phyloP scores from a whole-genome alignment of 192 early-diverging fungal species.

The Podila verticillata region DNA sequence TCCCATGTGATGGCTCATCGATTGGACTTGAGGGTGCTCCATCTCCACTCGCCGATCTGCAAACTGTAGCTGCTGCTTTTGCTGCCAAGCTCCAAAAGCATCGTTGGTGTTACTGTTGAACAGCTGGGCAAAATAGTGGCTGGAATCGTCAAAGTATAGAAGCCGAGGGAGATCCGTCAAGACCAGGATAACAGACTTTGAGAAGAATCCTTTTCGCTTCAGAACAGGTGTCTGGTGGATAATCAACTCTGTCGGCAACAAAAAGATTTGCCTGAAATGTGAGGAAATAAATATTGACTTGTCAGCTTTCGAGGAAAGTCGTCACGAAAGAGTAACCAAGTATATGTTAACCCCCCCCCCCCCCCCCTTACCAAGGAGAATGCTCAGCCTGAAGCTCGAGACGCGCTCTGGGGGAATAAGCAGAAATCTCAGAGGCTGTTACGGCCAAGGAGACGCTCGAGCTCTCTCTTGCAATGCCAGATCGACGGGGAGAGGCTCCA shows the following conservation, averaged over 20 bases:
- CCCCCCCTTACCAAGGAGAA: conserved; percentile 24
- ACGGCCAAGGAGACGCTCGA: conserved; percentile 37
- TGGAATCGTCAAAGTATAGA: conserved; percentile 68
- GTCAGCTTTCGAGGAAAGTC: not conserved
- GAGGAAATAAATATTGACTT: not conserved
- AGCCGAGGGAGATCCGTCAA: conserved; percentile 76
- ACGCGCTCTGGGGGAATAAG: conserved; percentile 18
- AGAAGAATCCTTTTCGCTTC: conserved; percentile 65
- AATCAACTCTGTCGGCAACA: conserved; percentile 67
- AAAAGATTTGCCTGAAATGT: conserved; percentile 42
- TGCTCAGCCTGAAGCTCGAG: conserved; percentile 24
- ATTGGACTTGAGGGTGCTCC: conserved; percentile 9
- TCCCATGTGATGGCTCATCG: not conserved
- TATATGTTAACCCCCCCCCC: not conserved
- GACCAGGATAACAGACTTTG: conserved; percentile 69
- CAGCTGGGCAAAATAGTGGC: conserved; percentile 38
- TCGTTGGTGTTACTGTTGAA: conserved; percentile 44
- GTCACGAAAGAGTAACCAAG: too few relatives aligned
- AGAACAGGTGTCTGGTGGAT: conserved; percentile 65
- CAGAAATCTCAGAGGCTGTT: conserved; percentile 33
- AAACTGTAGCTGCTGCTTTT: conserved; percentile 17
- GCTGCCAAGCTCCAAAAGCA: conserved; percentile 29
- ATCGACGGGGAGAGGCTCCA: conserved; percentile 6
- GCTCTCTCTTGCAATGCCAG: conserved; percentile 17
- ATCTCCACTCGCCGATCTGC: not conserved